These are phyloP conservation scores for Dactylellina leptospora DNA, from an alignment of 2,329 filamentous ascomycete genomes.

Conservation along the genomic window DNA sequence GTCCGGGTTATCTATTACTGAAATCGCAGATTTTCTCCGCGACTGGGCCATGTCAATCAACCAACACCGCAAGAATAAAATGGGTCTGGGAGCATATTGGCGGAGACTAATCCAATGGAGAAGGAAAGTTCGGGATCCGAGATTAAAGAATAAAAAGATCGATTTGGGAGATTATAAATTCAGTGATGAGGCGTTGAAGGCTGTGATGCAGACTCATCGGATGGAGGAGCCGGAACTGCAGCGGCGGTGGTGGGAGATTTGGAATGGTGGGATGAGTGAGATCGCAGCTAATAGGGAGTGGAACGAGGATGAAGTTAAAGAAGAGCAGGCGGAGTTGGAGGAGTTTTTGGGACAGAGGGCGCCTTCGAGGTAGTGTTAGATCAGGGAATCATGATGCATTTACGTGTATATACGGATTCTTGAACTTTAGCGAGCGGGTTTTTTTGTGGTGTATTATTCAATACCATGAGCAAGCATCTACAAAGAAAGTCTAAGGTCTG, in stretches of 20 bases:
- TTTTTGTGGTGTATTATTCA: background rate
- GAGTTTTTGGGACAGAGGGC: constrained; percentile 1
- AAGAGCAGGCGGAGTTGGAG: background rate
- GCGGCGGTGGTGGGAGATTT: constrained; percentile 47
- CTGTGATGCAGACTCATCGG: constrained; percentile 4
- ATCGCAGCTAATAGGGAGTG: constrained; percentile 45
- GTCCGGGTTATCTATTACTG: constrained; percentile 7
- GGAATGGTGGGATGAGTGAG: constrained; percentile 42
- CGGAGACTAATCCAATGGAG: constrained; percentile 43
- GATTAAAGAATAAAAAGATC: constrained; percentile 35
- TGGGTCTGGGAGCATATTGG: constrained; percentile 46
- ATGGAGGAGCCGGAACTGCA: constrained; percentile 27
- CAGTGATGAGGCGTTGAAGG: constrained; percentile 18
- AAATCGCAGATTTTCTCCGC: constrained; percentile 43
- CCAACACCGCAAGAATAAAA: constrained; percentile 45
- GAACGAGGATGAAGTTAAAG: constrained; percentile 42
- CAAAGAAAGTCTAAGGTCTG: too few species aligned
- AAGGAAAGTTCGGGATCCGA: constrained; percentile 39
- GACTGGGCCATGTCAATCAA: constrained; percentile 45
- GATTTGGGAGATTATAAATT: constrained; percentile 38
- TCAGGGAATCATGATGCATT: background rate
- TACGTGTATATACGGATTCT: background rate
- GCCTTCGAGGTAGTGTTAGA: background rate
- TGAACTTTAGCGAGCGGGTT: constrained; percentile 13
- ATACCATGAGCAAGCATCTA: too few species aligned